Evolutionary conservation across 192 early-diverging fungal genomes (phyloP).

Genomic region (Lobosporangium transversale): DNA sequence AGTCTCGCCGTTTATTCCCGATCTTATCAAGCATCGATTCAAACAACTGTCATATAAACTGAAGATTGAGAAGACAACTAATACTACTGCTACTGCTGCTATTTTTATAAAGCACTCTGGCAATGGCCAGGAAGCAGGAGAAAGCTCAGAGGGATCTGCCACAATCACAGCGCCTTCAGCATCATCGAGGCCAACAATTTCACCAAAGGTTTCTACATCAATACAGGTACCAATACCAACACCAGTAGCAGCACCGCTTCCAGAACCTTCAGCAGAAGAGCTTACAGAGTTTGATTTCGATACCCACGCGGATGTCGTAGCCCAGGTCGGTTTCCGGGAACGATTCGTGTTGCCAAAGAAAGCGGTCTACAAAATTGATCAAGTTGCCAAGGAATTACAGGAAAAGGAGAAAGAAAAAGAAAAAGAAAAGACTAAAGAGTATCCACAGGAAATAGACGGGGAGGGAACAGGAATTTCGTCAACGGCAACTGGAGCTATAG

Average conservation of each 20-base stretch:
- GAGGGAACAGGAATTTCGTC: background rate
- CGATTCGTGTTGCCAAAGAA: slow-evolving; percentile 34
- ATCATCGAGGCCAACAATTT: background rate
- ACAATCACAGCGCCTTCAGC: background rate
- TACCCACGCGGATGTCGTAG: slow-evolving; percentile 40
- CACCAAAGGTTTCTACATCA: background rate
- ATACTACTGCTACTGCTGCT: background rate
- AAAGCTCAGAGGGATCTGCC: background rate
- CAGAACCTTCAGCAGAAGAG: background rate
- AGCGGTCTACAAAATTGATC: slow-evolving; percentile 46
- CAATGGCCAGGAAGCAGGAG: background rate
- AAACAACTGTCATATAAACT: slow-evolving; percentile 38
- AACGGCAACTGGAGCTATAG: background rate
- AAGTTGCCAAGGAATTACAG: slow-evolving; percentile 31
- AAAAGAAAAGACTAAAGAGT: slow-evolving; percentile 5
- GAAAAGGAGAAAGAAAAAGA: slow-evolving; percentile 23
- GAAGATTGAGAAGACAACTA: background rate
- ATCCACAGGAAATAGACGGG: background rate
- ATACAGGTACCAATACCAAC: background rate
- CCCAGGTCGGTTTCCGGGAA: slow-evolving; percentile 43
- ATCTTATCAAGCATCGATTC: slow-evolving; percentile 29
- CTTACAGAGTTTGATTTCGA: slow-evolving; percentile 19
- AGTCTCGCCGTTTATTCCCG: slow-evolving; percentile 44
- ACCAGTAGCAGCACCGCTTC: background rate
- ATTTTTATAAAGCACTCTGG: too few species aligned